phyloP scores from a whole-genome alignment of 805 yeast genomes.

The Candida sonorensis region DNA sequence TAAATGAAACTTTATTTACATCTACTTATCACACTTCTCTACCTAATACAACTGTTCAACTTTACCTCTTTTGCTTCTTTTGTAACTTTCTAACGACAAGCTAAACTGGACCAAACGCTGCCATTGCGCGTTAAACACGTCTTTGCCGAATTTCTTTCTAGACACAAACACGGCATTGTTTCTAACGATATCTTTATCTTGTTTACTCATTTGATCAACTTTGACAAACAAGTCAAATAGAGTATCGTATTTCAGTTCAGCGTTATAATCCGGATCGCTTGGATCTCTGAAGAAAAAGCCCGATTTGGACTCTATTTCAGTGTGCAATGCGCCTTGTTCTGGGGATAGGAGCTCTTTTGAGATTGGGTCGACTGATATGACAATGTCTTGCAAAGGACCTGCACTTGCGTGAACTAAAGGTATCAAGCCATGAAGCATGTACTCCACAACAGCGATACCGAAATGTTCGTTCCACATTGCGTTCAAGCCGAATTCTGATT shows the following conservation, averaged over 20 bases:
- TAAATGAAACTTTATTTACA: too few species aligned
- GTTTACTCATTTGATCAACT: conserved; percentile 15
- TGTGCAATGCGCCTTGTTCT: conserved; percentile 1
- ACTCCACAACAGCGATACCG: conserved; percentile 96
- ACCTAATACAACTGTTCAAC: conserved; percentile 25
- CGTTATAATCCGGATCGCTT: conserved; percentile 62
- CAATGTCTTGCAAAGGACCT: conserved; percentile 89
- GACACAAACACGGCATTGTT: conserved; percentile 19
- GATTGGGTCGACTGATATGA: conserved; percentile 42
- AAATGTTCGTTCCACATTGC: conserved; percentile 99
- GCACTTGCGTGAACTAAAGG: conserved; percentile 94
- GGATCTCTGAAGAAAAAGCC: conserved; percentile 76
- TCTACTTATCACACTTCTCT: too few species aligned
- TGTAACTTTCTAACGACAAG: conserved; percentile 13
- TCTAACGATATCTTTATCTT: conserved; percentile 13
- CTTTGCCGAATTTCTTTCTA: conserved; percentile 20
- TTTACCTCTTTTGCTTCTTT: conserved; percentile 19
- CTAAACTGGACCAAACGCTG: conserved; percentile 6
- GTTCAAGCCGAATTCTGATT: conserved; percentile 72
- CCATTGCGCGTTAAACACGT: conserved; percentile 22
- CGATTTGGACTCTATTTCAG: conserved; percentile 45
- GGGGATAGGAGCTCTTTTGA: conserved; percentile 8
- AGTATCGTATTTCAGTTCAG: conserved; percentile 17
- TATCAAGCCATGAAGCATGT: conserved; percentile 74
- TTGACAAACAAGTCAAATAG: conserved; percentile 43